A percentile compares a stretch with the other conserved stretches of the same genome.
These are phyloP conservation scores for Limnanthes douglasii DNA, from an alignment of 345 rosid species.

Conservation along the genomic window DNA sequence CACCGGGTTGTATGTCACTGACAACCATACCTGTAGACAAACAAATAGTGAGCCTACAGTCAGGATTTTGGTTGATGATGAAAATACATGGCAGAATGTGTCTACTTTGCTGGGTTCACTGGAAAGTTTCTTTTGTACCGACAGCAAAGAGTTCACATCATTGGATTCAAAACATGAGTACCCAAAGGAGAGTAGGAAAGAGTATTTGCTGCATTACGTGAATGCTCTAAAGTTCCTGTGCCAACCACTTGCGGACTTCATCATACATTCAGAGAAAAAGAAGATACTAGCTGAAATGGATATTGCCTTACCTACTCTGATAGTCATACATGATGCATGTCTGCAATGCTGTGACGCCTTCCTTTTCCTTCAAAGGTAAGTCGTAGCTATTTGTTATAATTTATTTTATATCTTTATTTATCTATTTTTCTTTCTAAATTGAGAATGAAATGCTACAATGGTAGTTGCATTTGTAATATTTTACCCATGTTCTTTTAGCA, in stretches of 20 bases:
- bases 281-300: constrained; percentile 30
- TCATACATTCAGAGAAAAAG: constrained; percentile 44
- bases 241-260: constrained; percentile 59
- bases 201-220: constrained; percentile 26
- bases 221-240: constrained; percentile 63
- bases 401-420: background rate
- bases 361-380: constrained; percentile 35
- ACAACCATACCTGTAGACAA: constrained; percentile 13
- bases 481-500: too few relatives aligned
- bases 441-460: too few relatives aligned
- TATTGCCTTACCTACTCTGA: constrained; percentile 21
- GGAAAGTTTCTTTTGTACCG: constrained; percentile 25
- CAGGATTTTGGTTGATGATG: constrained; percentile 27
- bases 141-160: constrained; percentile 14
- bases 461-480: too few relatives aligned
- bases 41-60: constrained; percentile 21
- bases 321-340: constrained; percentile 38
- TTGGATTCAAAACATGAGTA: constrained; percentile 13
- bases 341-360: constrained; percentile 35
- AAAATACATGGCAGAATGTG: constrained; percentile 24
- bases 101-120: constrained; percentile 25
- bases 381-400: constrained; percentile 1
- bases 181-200: constrained; percentile 14
- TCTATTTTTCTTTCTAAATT: background rate
- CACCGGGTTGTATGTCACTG: constrained; percentile 28